phyloP scores from a whole-genome alignment of 495 filamentous ascomycete genomes.

The Talaromyces wortmannii region DNA sequence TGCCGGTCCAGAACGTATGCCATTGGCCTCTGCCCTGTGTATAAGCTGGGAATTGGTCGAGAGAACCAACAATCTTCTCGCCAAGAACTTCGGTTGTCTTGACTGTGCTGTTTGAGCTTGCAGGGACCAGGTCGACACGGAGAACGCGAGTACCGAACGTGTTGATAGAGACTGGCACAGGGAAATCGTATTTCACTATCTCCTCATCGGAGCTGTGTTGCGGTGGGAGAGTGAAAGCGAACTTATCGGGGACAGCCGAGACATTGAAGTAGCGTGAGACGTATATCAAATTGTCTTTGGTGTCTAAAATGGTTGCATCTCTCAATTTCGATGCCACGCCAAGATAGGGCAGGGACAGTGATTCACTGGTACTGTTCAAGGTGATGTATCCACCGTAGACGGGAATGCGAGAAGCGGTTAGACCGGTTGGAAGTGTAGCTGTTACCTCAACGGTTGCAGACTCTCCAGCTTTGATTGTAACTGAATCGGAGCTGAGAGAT shows the following conservation, averaged over 20 bases:
- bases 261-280: slow-evolving; percentile 4
- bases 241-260: not conserved
- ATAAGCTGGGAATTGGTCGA: slow-evolving; percentile 3
- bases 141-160: slow-evolving; percentile 16
- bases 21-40: not conserved
- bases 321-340: slow-evolving; percentile 12
- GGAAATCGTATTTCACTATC: not conserved
- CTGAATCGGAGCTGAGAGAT: slow-evolving; percentile 5
- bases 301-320: slow-evolving; percentile 11
- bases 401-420: slow-evolving; percentile 16
- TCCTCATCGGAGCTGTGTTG: slow-evolving; percentile 4
- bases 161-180: slow-evolving; percentile 3
- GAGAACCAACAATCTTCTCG: slow-evolving; percentile 8
- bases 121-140: slow-evolving; percentile 13
- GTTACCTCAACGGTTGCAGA: slow-evolving; percentile 15
- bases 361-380: slow-evolving; percentile 20
- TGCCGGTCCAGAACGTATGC: slow-evolving; percentile 10
- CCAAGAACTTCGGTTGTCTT: slow-evolving; percentile 11
- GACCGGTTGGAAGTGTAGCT: slow-evolving; percentile 11
- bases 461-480: slow-evolving; percentile 3
- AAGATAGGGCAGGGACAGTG: slow-evolving; percentile 25
- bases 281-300: not conserved
- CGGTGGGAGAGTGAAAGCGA: slow-evolving; percentile 5
- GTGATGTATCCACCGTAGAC: slow-evolving; percentile 29
- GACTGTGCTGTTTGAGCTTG: slow-evolving; percentile 11